Evolutionary conservation across 495 filamentous ascomycete genomes (phyloP), one percentile per base, ranked within the genome.

Genomic region (Aspergillus hancockii): DNA sequence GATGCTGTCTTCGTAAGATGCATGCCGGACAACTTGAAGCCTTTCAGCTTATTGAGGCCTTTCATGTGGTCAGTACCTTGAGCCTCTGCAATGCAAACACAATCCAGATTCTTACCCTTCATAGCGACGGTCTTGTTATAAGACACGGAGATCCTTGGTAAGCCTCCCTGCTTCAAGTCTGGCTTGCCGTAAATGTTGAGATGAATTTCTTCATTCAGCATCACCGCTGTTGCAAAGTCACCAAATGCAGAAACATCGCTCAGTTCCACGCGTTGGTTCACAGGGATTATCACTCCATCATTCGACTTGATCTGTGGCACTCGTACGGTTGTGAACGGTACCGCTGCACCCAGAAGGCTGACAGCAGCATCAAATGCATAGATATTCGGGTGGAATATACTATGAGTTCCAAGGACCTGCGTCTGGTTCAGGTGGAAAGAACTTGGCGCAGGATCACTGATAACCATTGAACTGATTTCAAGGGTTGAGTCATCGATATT

Each of bases 401-500:
- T 81, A 19, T 70, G 54, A 52, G 72, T 78, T 49, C 75, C 75
- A 32, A 84, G 70, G 32, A 79, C 70, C 34, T 76, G 77, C 14
- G 67, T 73, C 60, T 85, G 78, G 54, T 79, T 66, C 60, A 92
- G 76, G 52, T 78, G 71, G 63, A 91, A 73, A 23, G 79, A 81
- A 14, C 83, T 66, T 8, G 84, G 70, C 28, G 81, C 74, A 3
- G 89, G 87, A 31, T 88, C 70, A 47, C 78, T 79, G 68, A 91
- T 76, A 12, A 75, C 49, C 64, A 92, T 81, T 51, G 74, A 66
- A 16, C 79, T 79, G 64, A 93, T 72, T 23, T 77, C 75, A 46
- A 92, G 77, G 16, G 76, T 81, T 19, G 90, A 86, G 21, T 83
- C 71, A 63, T 90, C 82, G 59, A 92, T 78, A 67, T 85, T 85